A percentile compares a stretch with the other conserved stretches of the same genome.
Evolutionary conservation across 2,329 filamentous ascomycete species (phyloP).

Genomic region (Sporothrix brunneoviolacea): DNA sequence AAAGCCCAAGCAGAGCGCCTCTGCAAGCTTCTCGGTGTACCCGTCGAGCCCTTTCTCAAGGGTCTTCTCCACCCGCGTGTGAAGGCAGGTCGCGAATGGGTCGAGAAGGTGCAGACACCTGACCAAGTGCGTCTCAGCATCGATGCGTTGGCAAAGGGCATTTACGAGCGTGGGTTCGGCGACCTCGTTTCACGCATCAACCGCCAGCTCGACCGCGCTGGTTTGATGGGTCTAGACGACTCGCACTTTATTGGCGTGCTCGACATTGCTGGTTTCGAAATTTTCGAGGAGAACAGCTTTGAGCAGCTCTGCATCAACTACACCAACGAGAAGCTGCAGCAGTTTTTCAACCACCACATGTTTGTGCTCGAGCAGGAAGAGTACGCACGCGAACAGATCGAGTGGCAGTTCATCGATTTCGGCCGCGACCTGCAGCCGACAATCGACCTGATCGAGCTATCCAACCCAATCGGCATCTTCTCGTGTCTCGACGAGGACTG

Average conservation of each 20-base stretch:
- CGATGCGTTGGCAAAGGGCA: conserved; percentile 90
- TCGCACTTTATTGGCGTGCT: conserved; percentile 95
- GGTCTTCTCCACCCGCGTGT: conserved; percentile 87
- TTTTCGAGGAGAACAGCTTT: conserved; percentile 97
- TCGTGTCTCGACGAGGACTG: conserved; percentile 96
- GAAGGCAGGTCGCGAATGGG: conserved; percentile 95
- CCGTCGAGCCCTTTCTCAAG: conserved; percentile 76
- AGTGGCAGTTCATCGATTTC: conserved; percentile 99
- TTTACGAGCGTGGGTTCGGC: conserved; percentile 94
- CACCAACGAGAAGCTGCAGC: conserved; percentile 97
- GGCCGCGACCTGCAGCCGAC: conserved; percentile 94
- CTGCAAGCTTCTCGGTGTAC: conserved; percentile 77
- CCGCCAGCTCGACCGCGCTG: conserved; percentile 77
- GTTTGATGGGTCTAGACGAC: conserved; percentile 75
- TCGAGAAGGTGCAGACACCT: conserved; percentile 95
- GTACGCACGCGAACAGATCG: conserved; percentile 93
- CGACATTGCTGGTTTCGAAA: conserved; percentile 98
- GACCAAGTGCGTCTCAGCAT: conserved; percentile 89
- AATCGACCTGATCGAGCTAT: conserved; percentile 91
- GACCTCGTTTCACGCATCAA: conserved; percentile 91
- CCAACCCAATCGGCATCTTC: conserved; percentile 97
- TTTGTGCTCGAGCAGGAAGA: conserved; percentile 98
- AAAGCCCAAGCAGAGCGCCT: conserved; percentile 69
- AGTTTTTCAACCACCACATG: conserved; percentile 99
- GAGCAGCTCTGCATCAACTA: conserved; percentile 99